These are phyloP conservation scores for Ceratobasidium sp. DNA, from an alignment of 1,284 basidiomycete species.

Conservation along the genomic window DNA sequence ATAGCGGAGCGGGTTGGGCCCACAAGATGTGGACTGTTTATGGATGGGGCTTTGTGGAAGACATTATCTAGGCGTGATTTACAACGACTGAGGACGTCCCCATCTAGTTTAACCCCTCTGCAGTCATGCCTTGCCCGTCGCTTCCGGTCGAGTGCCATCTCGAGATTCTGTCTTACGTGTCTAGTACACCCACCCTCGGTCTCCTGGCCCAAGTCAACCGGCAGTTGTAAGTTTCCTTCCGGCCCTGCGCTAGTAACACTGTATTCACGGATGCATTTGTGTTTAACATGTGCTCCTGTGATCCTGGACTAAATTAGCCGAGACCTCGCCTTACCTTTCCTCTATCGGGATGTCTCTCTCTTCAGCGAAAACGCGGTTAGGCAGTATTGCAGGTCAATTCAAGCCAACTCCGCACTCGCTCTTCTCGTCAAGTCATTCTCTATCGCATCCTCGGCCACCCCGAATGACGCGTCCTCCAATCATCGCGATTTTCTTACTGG, in stretches of 20 bases:
- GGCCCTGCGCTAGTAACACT: too few species aligned
- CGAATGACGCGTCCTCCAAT: conserved; percentile 2
- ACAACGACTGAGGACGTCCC: not conserved
- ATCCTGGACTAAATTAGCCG: conserved; percentile 10
- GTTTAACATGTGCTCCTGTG: too few species aligned
- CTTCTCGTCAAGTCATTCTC: conserved; percentile 21
- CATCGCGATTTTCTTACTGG: not conserved
- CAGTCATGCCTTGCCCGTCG: conserved; percentile 10
- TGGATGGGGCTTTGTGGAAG: conserved; percentile 25
- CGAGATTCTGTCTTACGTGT: conserved; percentile 19
- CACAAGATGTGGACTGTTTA: not conserved
- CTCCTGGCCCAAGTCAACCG: conserved; percentile 5
- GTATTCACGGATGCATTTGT: too few species aligned
- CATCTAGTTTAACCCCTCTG: not conserved
- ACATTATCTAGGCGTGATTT: conserved; percentile 7
- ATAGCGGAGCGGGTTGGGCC: not conserved
- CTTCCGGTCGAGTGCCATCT: conserved; percentile 24
- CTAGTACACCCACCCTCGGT: not conserved
- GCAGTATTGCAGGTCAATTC: conserved; percentile 7
- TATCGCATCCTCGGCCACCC: conserved; percentile 20
- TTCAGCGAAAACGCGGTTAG: conserved; percentile 13
- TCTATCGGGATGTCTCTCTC: conserved; percentile 29
- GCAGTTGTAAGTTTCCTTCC: conserved; percentile 19
- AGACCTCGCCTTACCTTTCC: conserved; percentile 10
- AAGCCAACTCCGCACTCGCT: not conserved